Evolutionary conservation across 345 rosid genomes (phyloP).

Genomic region (Brassica cretica): DNA sequence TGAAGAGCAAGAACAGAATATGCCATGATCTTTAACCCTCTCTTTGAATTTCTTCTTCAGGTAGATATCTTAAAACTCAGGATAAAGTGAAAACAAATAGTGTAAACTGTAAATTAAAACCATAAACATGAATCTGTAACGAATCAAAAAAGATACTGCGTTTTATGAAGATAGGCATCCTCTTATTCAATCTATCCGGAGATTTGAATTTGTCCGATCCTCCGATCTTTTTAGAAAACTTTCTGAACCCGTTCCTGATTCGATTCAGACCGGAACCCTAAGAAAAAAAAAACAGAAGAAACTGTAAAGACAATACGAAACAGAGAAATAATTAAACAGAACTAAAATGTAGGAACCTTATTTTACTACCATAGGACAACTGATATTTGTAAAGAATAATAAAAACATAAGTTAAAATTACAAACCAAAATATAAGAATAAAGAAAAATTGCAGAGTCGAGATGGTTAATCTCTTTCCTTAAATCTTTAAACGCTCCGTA

Average conservation of each 20-base stretch:
- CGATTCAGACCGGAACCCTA: constrained; percentile 46
- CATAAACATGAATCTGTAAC: neutral
- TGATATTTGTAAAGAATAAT: too few relatives aligned
- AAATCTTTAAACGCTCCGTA: too few relatives aligned
- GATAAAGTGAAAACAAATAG: constrained; percentile 37
- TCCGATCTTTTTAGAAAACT: constrained; percentile 51
- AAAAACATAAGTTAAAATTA: too few relatives aligned
- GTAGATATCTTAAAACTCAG: constrained; percentile 62
- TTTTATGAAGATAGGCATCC: constrained; percentile 59
- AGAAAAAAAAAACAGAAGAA: neutral
- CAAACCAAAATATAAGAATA: too few relatives aligned
- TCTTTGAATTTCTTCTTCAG: constrained; percentile 62
- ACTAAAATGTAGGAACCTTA: too few relatives aligned
- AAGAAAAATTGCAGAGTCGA: too few relatives aligned
- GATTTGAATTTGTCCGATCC: constrained; percentile 62
- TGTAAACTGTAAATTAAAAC: neutral
- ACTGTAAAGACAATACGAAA: neutral
- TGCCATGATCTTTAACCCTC: constrained; percentile 86
- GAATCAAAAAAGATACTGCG: constrained; percentile 68
- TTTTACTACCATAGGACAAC: too few relatives aligned
- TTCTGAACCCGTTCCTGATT: constrained; percentile 48
- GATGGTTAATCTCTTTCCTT: too few relatives aligned
- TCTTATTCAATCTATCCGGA: constrained; percentile 60
- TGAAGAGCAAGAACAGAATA: constrained; percentile 79
- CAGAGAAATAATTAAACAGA: neutral